A percentile compares a stretch with the other conserved stretches of the same genome.
These are phyloP conservation scores for Phytopythium sindhum DNA, from an alignment of 352 stramenopile genomes.

Conservation along the genomic window DNA sequence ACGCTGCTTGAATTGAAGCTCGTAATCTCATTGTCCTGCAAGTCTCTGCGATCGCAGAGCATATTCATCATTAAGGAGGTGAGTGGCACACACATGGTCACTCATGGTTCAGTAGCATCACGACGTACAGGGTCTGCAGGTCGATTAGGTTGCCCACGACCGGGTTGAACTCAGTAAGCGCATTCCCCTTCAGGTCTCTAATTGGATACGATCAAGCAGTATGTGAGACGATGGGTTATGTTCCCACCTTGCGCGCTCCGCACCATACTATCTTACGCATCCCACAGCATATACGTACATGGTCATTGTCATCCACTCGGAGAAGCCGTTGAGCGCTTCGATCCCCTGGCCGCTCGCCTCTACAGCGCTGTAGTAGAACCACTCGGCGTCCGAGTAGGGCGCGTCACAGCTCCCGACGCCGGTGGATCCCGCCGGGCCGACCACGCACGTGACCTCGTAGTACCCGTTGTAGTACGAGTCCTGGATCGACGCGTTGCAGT, in stretches of 20 bases:
- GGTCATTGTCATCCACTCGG: not conserved
- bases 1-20: constrained; percentile 1
- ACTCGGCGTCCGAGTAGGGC: not conserved
- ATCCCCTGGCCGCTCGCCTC: not conserved
- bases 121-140: not conserved
- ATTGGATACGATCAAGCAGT: not conserved
- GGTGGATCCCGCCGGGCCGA: not conserved
- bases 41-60: not conserved
- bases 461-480: not conserved
- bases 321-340: not conserved
- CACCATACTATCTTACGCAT: no score
- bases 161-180: constrained; percentile 1
- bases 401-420: not conserved
- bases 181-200: not conserved
- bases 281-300: not conserved
- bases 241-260: not conserved
- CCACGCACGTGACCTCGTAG: not conserved
- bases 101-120: not conserved
- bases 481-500: constrained; percentile 1
- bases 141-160: not conserved
- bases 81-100: not conserved
- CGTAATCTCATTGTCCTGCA: not conserved
- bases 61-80: not conserved
- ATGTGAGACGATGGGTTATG: not conserved
- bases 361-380: not conserved